These are phyloP conservation scores for Tricholoma terreum DNA, from an alignment of 768 basidiomycete genomes.

Conservation along the genomic window DNA sequence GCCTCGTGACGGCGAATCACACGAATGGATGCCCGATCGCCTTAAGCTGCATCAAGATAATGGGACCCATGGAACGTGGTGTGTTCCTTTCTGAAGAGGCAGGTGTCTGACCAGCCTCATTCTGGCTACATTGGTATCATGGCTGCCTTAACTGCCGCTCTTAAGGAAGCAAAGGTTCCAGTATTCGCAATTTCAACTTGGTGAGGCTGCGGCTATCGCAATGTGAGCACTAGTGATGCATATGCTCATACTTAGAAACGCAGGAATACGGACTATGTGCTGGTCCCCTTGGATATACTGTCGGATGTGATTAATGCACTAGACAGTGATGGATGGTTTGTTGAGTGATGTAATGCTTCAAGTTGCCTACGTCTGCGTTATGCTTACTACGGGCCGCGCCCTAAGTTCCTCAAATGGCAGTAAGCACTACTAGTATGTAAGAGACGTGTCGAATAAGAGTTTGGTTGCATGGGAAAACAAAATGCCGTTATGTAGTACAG, in stretches of 20 bases:
- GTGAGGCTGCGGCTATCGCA: constrained; percentile 28
- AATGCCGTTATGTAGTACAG: background rate
- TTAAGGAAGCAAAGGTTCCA: constrained; percentile 49
- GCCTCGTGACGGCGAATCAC: constrained; percentile 47
- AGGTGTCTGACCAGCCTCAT: background rate
- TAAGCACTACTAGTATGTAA: no score
- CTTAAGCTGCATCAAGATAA: constrained; percentile 53
- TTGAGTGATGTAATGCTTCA: constrained; percentile 3
- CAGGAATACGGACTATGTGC: constrained; percentile 68
- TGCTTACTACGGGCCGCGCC: no score
- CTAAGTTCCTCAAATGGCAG: no score
- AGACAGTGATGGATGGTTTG: constrained; percentile 50
- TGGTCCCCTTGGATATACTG: constrained; percentile 47
- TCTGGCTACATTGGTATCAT: constrained; percentile 44
- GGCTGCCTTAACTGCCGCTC: constrained; percentile 48
- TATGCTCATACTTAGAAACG: constrained; percentile 1
- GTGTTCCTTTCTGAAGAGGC: constrained; percentile 8
- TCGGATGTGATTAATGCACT: constrained; percentile 41
- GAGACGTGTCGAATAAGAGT: no score
- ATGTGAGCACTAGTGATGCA: background rate
- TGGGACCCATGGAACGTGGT: constrained; percentile 69
- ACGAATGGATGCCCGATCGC: constrained; percentile 32
- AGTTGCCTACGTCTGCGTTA: no score
- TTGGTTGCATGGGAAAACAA: no score
- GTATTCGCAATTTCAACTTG: constrained; percentile 66